phyloP scores from a whole-genome alignment of 2,329 filamentous ascomycete genomes.

The Pseudogymnoascus pannorum region DNA sequence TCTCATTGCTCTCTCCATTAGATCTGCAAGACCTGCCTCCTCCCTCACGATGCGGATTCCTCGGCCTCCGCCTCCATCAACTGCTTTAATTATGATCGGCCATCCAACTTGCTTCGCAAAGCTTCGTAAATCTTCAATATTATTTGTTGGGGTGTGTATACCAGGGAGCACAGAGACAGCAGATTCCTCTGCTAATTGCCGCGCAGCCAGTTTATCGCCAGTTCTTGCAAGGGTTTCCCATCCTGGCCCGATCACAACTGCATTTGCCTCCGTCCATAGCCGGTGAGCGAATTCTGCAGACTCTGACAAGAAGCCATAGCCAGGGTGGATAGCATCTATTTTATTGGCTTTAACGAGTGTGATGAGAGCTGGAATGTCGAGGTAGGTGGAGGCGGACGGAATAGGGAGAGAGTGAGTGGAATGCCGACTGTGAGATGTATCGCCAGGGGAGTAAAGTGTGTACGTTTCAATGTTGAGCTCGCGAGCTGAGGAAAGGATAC shows the following conservation, averaged over 20 bases:
- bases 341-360: conserved; percentile 39
- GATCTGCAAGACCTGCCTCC: conserved; percentile 42
- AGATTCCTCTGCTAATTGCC: conserved; percentile 58
- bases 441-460: conserved; percentile 47
- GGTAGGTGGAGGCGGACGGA: conserved; percentile 43
- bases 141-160: conserved; percentile 58
- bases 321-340: conserved; percentile 62
- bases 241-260: conserved; percentile 65
- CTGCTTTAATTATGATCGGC: conserved; percentile 52
- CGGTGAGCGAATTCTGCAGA: conserved; percentile 61
- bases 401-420: conserved; percentile 42
- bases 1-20: conserved; percentile 51
- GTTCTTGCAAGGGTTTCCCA: conserved; percentile 21
- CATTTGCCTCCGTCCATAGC: conserved; percentile 57
- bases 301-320: conserved; percentile 65
- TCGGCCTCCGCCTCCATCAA: conserved; percentile 58
- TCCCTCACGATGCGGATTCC: conserved; percentile 49
- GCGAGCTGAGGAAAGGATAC: conserved; percentile 51
- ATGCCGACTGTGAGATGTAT: conserved; percentile 46
- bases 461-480: conserved; percentile 51
- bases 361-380: conserved; percentile 43
- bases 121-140: conserved; percentile 51
- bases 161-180: conserved; percentile 65
- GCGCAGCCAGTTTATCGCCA: conserved; percentile 42
- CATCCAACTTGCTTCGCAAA: conserved; percentile 31